phyloP scores from a whole-genome alignment of 148 eudicot species.

The Simmondsia chinensis region DNA sequence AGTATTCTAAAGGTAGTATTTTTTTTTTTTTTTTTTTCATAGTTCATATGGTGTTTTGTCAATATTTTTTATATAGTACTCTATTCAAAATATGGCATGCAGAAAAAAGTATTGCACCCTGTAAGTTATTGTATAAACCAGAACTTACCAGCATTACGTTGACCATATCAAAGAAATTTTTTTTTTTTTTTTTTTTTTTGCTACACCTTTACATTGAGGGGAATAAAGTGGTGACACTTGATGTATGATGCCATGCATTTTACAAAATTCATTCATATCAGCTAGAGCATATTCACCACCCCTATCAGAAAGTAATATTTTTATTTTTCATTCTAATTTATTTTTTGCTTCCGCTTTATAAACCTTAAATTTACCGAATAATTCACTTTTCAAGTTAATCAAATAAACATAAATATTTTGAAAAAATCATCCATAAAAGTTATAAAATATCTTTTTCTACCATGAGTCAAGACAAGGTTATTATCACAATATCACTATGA shows the following conservation, averaged over 20 bases:
- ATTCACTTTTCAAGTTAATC: no score
- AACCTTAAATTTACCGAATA: slow-evolving; percentile 1
- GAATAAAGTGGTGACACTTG: background rate
- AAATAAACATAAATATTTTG: no score
- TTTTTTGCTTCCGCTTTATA: background rate
- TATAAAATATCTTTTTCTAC: no score
- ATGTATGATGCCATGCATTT: background rate
- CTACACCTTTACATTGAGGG: background rate
- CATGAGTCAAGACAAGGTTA: no score
- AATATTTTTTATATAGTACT: background rate
- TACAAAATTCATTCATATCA: background rate
- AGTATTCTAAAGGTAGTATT: background rate
- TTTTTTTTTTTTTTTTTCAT: background rate
- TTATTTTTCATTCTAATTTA: background rate
- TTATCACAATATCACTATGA: no score
- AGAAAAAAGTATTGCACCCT: background rate
- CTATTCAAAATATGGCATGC: slow-evolving; percentile 1
- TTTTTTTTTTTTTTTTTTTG: slow-evolving; percentile 3
- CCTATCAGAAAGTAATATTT: background rate
- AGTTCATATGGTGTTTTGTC: background rate
- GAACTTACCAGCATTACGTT: background rate
- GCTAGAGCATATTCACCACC: background rate
- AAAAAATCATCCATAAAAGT: no score
- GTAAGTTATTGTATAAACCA: background rate
- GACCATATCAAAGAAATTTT: background rate